Conservation (phyloP, 208 protist genomes). For the Trypanosoma theileri region DNA sequence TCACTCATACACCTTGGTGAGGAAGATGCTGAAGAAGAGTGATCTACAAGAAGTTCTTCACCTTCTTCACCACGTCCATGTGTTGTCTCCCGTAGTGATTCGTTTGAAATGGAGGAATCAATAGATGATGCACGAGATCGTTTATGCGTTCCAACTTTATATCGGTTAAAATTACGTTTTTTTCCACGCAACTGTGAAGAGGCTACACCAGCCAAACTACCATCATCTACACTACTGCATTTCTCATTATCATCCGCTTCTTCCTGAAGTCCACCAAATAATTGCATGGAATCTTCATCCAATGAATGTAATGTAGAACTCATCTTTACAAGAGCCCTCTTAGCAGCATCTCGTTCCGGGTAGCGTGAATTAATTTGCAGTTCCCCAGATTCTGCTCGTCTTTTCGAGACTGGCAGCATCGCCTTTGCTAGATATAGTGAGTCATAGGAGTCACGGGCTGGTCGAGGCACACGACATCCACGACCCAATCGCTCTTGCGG, state of each 20-base stretch:
- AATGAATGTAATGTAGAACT: conserved; percentile 48
- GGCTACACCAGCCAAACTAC: background rate
- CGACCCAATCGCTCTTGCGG: conserved; percentile 55
- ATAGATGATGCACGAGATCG: conserved; percentile 33
- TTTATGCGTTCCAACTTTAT: conserved; percentile 14
- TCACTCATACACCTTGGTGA: conserved; percentile 33
- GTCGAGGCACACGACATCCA: conserved; percentile 55
- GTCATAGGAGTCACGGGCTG: conserved; percentile 21
- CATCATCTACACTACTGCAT: conserved; percentile 11
- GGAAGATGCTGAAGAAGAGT: conserved; percentile 30
- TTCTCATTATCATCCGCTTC: background rate
- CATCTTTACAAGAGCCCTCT: conserved; percentile 43
- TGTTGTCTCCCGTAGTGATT: conserved; percentile 61
- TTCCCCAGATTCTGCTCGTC: background rate
- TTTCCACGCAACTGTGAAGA: conserved; percentile 10
- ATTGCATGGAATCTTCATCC: conserved; percentile 18
- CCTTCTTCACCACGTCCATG: conserved; percentile 30
- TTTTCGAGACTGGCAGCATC: background rate
- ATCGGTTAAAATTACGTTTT: conserved; percentile 23
- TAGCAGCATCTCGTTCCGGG: conserved; percentile 60
- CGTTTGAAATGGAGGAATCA: conserved; percentile 64
- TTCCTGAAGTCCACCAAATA: conserved; percentile 11
- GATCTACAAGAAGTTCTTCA: conserved; percentile 21
- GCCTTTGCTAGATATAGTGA: conserved; percentile 25
- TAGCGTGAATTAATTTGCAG: conserved; percentile 56